Conservation (phyloP, 2,329 filamentous ascomycete genomes). For the Xylariaceae sp. region DNA sequence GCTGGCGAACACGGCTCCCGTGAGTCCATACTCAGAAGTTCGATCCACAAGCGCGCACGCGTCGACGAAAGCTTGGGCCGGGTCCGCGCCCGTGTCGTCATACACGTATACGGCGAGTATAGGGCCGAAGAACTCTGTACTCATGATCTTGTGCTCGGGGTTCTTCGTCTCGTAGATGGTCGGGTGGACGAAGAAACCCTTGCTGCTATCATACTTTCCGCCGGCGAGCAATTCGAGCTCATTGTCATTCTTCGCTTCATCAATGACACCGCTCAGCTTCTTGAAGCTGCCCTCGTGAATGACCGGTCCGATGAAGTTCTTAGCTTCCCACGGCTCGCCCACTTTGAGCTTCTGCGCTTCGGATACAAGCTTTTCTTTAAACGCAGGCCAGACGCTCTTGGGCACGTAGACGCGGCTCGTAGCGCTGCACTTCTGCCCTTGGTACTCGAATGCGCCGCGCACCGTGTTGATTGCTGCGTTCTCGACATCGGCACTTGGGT, state of each 20-base stretch:
- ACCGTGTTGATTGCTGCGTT: slow-evolving; percentile 81
- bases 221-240: slow-evolving; percentile 71
- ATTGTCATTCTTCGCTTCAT: slow-evolving; percentile 70
- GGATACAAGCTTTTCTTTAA: slow-evolving; percentile 61
- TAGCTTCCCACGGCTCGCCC: slow-evolving; percentile 63
- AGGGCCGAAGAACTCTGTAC: slow-evolving; percentile 66
- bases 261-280: slow-evolving; percentile 72
- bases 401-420: slow-evolving; percentile 78
- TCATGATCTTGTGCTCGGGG: slow-evolving; percentile 69
- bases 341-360: slow-evolving; percentile 68
- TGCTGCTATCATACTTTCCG: slow-evolving; percentile 70
- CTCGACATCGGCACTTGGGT: slow-evolving; percentile 69
- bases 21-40: slow-evolving; percentile 74
- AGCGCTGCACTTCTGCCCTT: slow-evolving; percentile 88
- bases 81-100: slow-evolving; percentile 55
- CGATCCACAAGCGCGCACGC: slow-evolving; percentile 62
- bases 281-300: slow-evolving; percentile 80
- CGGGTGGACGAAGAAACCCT: slow-evolving; percentile 80
- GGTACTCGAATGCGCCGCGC: slow-evolving; percentile 84
- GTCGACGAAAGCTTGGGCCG: slow-evolving; percentile 51
- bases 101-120: slow-evolving; percentile 64
- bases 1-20: slow-evolving; percentile 69
- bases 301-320: slow-evolving; percentile 82
- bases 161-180: slow-evolving; percentile 75
- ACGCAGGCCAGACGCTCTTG: slow-evolving; percentile 67